phyloP scores from a whole-genome alignment of 2,329 filamentous ascomycete genomes.

The Nemania abortiva region DNA sequence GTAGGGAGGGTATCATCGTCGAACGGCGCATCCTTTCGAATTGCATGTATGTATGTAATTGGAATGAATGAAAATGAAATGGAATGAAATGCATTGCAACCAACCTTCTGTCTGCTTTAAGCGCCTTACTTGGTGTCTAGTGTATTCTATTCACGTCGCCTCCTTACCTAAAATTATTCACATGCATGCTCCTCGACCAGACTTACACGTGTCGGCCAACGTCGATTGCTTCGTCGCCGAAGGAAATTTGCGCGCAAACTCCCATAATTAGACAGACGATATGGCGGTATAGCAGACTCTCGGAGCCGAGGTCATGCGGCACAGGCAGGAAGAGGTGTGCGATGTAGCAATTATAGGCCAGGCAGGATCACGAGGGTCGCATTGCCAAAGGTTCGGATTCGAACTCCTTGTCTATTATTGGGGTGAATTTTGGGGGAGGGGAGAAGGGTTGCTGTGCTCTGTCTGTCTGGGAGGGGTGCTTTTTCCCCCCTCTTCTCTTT shows the following conservation, averaged over 20 bases:
- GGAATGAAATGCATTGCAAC: slow-evolving; percentile 19
- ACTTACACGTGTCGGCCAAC: slow-evolving; percentile 3
- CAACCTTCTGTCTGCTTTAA: neutral
- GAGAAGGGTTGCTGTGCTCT: neutral
- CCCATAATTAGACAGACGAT: slow-evolving; percentile 31
- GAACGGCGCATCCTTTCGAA: slow-evolving; percentile 9
- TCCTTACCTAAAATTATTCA: slow-evolving; percentile 19
- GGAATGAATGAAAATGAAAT: neutral
- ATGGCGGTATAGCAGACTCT: slow-evolving; percentile 27
- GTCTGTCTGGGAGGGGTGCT: neutral
- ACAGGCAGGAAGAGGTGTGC: slow-evolving; percentile 8
- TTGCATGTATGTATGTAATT: neutral
- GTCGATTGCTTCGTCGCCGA: neutral
- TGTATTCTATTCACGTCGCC: neutral
- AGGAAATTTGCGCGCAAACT: neutral
- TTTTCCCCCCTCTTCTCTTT: neutral
- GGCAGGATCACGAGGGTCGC: slow-evolving; percentile 36
- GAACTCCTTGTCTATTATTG: slow-evolving; percentile 27
- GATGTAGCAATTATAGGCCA: slow-evolving; percentile 21
- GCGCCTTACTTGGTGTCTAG: neutral
- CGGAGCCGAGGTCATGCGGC: slow-evolving; percentile 34
- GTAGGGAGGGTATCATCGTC: slow-evolving; percentile 21
- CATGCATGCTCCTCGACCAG: neutral
- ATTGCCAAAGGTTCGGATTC: slow-evolving; percentile 11
- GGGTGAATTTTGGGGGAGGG: slow-evolving; percentile 13